A percentile compares a stretch with the other conserved stretches of the same genome.
Conservation (phyloP, 148 eudicot genomes). For the Heliosperma pusillum region DNA sequence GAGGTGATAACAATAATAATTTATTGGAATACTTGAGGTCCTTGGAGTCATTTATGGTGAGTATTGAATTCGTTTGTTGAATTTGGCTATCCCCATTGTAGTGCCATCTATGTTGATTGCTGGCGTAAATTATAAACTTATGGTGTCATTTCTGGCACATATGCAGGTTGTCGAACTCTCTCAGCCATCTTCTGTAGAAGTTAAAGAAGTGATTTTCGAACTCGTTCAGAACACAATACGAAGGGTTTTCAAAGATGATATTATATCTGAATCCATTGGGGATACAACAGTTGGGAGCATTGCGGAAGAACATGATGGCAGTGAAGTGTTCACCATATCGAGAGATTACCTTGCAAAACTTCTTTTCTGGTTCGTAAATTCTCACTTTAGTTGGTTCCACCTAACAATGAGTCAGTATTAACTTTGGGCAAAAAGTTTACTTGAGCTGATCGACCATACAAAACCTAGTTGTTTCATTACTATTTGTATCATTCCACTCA, state of each 20-base stretch:
- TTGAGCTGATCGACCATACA: conserved; percentile 5
- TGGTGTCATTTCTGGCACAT: conserved; percentile 11
- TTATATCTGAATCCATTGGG: conserved; percentile 26
- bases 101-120: conserved; percentile 2
- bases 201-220: conserved; percentile 65
- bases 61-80: conserved; percentile 22
- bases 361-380: conserved; percentile 67
- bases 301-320: conserved; percentile 33
- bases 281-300: conserved; percentile 34
- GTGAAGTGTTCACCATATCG: conserved; percentile 51
- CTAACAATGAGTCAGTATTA: conserved; percentile 8
- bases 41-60: conserved; percentile 70
- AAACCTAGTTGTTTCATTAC: background rate
- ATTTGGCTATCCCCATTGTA: background rate
- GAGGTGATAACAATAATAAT: conserved; percentile 56
- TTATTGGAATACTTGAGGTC: conserved; percentile 68
- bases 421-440: background rate
- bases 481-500: background rate
- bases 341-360: conserved; percentile 84
- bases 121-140: conserved; percentile 3
- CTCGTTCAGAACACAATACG: conserved; percentile 55
- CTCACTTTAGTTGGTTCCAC: conserved; percentile 5
- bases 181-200: conserved; percentile 74
- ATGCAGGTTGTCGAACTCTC: conserved; percentile 73
- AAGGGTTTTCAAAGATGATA: conserved; percentile 51